Evolutionary conservation across 208 protist species (phyloP).

Genomic region (Trypanosoma theileri): DNA sequence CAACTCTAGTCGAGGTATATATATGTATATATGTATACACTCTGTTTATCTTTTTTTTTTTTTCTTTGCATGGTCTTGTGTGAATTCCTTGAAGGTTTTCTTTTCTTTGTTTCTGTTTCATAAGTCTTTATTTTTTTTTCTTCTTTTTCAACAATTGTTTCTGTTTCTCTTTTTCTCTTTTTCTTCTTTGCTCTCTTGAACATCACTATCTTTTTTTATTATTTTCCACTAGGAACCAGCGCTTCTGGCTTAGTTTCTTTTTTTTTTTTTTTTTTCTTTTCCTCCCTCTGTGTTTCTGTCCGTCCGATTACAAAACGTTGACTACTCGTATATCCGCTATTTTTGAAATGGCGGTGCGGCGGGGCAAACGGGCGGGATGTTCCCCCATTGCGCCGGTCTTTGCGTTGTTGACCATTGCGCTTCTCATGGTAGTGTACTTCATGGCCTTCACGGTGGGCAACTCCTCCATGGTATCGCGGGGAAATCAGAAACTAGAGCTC

Average conservation of each 20-base stretch:
- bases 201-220: background rate
- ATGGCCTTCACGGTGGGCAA: conserved; percentile 13
- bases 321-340: too few species aligned
- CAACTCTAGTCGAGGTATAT: background rate
- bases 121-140: conserved; percentile 6
- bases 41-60: background rate
- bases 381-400: background rate
- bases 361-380: background rate
- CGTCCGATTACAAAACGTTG: too few species aligned
- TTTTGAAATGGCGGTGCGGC: too few species aligned
- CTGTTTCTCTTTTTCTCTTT: conserved; percentile 2
- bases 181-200: background rate
- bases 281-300: background rate
- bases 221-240: background rate
- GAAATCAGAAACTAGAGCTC: conserved; percentile 8
- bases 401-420: background rate
- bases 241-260: background rate
- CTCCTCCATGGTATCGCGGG: conserved; percentile 3
- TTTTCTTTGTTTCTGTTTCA: background rate
- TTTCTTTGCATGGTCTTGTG: background rate
- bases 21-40: background rate
- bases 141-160: conserved; percentile 4
- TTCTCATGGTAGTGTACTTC: conserved; percentile 6
- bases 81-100: background rate
- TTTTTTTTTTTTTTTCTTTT: conserved; percentile 5